phyloP scores from a whole-genome alignment of 2,329 filamentous ascomycete species.

The Thelonectria discophora region DNA sequence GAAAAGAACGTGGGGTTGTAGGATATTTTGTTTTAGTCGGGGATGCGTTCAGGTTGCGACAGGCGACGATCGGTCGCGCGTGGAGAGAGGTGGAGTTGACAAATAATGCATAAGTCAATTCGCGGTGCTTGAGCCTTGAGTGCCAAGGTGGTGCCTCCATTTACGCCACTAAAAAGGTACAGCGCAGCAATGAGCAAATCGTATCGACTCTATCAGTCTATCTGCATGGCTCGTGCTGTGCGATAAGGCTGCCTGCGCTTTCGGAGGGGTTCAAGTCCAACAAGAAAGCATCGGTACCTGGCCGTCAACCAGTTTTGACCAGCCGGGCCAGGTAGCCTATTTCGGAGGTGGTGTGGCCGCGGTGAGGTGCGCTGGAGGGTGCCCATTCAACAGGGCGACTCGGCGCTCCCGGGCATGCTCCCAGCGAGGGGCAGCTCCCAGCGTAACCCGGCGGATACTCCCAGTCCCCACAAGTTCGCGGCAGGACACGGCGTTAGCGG shows the following conservation, averaged over 20 bases:
- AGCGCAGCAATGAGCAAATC: background rate
- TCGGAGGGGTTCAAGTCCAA: slow-evolving; percentile 12
- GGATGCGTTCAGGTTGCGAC: slow-evolving; percentile 19
- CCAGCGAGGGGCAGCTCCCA: background rate
- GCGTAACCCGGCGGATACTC: slow-evolving; percentile 27
- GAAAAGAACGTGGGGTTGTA: slow-evolving; percentile 23
- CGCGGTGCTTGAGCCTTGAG: too few species aligned
- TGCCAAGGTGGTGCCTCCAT: too few species aligned
- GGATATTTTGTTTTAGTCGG: slow-evolving; percentile 18
- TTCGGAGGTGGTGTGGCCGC: too few species aligned
- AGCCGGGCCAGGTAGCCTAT: background rate
- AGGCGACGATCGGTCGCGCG: background rate
- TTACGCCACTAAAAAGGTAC: background rate
- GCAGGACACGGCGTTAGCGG: slow-evolving; percentile 38
- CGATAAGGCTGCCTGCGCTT: slow-evolving; percentile 17
- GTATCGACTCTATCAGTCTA: background rate
- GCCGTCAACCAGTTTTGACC: background rate
- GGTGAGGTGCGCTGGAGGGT: too few species aligned
- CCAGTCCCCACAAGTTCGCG: slow-evolving; percentile 28
- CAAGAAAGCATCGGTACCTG: slow-evolving; percentile 3
- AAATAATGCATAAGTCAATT: slow-evolving; percentile 30
- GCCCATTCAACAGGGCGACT: slow-evolving; percentile 6
- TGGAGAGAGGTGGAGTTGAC: slow-evolving; percentile 31
- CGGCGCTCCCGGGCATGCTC: background rate
- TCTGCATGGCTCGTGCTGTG: slow-evolving; percentile 6